Percentiles rank a stretch among this genome's conserved stretches.
phyloP scores from a whole-genome alignment of 2,329 filamentous ascomycete species.

The Ambrosiella beaveri region DNA sequence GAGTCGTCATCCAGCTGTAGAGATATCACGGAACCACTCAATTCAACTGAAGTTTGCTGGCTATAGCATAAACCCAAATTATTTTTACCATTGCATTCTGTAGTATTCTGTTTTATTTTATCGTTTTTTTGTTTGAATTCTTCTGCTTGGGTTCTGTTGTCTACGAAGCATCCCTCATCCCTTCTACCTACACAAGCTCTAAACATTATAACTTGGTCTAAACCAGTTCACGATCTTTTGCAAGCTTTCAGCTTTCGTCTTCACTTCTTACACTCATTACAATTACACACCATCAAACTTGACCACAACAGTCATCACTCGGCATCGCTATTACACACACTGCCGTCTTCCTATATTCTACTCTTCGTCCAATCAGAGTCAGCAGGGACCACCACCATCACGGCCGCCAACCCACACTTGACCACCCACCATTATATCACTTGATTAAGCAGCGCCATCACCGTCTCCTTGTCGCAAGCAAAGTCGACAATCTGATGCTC shows the following conservation, averaged over 20 bases:
- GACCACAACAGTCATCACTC: neutral
- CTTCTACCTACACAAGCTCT: neutral
- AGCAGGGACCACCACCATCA: neutral
- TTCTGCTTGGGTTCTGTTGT: neutral
- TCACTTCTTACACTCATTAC: neutral
- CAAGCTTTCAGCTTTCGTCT: neutral
- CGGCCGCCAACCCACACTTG: neutral
- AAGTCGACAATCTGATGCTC: neutral
- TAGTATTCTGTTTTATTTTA: neutral
- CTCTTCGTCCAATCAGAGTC: neutral
- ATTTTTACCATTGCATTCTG: neutral
- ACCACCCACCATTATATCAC: neutral
- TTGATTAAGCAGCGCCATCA: neutral
- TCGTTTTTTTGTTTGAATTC: neutral
- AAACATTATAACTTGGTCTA: neutral
- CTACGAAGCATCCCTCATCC: neutral
- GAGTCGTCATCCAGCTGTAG: neutral
- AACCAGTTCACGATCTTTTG: neutral
- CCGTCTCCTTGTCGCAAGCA: neutral
- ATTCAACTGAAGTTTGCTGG: neutral
- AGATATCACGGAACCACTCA: constrained; percentile 1
- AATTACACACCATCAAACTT: neutral
- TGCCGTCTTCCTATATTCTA: neutral
- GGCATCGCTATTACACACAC: neutral
- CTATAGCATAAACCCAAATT: constrained; percentile 1